These are phyloP conservation scores for Chamaecyparis obtusa DNA, from an alignment of 75 land plant genomes.

Conservation along the genomic window DNA sequence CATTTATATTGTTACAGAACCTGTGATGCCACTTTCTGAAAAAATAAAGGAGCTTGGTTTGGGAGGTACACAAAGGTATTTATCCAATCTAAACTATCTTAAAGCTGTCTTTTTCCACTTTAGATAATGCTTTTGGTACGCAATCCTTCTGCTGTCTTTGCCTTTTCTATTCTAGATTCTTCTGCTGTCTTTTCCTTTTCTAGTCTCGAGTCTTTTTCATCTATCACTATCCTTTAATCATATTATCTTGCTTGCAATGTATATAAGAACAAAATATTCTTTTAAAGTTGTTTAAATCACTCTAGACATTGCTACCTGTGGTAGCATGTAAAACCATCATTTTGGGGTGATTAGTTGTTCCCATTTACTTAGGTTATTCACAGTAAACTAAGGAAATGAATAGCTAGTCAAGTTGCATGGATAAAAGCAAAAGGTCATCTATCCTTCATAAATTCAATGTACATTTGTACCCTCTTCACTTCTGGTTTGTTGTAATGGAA, in stretches of 20 bases:
- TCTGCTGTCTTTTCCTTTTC: background rate
- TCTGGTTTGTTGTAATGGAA: background rate
- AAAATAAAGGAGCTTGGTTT: constrained; percentile 89
- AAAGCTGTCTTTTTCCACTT: background rate
- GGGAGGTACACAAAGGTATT: constrained; percentile 89
- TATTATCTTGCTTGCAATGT: background rate
- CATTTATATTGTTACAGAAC: constrained; percentile 95
- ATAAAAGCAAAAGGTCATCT: background rate
- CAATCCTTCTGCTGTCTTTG: background rate
- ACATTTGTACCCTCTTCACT: background rate
- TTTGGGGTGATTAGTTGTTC: background rate
- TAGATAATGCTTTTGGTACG: background rate
- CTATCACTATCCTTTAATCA: background rate
- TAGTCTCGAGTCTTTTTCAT: background rate
- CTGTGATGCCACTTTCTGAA: constrained; percentile 95
- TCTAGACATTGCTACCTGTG: background rate
- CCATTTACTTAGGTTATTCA: background rate
- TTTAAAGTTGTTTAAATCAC: background rate
- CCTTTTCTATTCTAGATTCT: background rate
- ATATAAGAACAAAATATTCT: background rate
- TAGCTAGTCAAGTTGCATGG: background rate
- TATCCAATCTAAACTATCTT: background rate
- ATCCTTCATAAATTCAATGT: background rate
- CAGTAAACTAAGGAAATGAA: background rate
- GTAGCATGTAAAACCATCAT: background rate